Percentiles rank a stretch among this genome's conserved stretches.
Evolutionary conservation across 495 filamentous ascomycete species (phyloP).

Genomic region (Neurospora sublineolata): DNA sequence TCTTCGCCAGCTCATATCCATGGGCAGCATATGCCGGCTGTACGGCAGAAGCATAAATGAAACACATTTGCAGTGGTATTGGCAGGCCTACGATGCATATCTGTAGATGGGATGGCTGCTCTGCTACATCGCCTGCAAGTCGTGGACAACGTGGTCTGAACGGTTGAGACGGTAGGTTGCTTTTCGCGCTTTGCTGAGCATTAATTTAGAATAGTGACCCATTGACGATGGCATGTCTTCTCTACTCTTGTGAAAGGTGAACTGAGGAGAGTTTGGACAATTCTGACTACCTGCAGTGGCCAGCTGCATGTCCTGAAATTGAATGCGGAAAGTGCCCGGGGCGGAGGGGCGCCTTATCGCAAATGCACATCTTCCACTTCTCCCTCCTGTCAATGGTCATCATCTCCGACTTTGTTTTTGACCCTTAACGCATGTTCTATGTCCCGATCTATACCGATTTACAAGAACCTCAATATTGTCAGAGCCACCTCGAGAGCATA

Average conservation of each 20-base stretch:
- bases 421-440: not conserved
- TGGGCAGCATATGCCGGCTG: not conserved
- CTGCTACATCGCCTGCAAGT: not conserved
- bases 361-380: not conserved
- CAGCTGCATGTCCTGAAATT: not conserved
- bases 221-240: not conserved
- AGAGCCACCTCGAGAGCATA: not conserved
- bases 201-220: not conserved
- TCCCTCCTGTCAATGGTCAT: not conserved
- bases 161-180: not conserved
- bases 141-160: not conserved
- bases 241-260: not conserved
- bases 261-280: not conserved
- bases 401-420: not conserved
- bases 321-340: not conserved
- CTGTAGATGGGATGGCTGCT: not conserved
- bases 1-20: not conserved
- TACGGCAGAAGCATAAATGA: not conserved
- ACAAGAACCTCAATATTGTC: no score
- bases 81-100: not conserved
- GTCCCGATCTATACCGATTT: not conserved
- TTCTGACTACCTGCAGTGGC: not conserved
- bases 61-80: not conserved
- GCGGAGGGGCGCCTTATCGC: not conserved
- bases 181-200: not conserved